phyloP scores from a whole-genome alignment of 202 grass and related monocot genomes.

The Hordeum pubiflorum region DNA sequence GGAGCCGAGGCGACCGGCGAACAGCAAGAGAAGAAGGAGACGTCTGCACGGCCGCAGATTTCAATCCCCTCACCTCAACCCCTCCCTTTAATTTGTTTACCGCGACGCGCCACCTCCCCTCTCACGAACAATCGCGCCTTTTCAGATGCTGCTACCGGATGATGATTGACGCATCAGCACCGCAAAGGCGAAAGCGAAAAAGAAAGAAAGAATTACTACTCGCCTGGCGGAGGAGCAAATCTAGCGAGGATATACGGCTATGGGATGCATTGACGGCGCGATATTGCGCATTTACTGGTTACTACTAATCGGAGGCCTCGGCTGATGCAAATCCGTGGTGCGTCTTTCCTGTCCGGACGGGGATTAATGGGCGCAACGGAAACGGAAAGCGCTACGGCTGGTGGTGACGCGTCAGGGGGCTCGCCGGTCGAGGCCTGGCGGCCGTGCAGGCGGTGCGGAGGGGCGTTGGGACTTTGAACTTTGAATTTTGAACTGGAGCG shows the following conservation, averaged over 20 bases:
- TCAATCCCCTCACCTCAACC: not conserved
- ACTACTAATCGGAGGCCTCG: not conserved
- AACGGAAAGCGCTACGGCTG: not conserved
- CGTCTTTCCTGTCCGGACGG: not conserved
- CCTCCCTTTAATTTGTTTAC: not conserved
- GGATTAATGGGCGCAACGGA: not conserved
- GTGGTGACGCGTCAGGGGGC: not conserved
- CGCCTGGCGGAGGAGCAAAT: not conserved
- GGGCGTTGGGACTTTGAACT: constrained; percentile 20
- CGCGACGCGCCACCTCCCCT: not conserved
- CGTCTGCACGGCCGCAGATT: not conserved
- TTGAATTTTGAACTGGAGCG: constrained; percentile 37
- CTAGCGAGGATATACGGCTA: not conserved
- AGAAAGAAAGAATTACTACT: not conserved
- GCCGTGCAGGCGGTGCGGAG: not conserved
- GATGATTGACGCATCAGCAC: constrained; percentile 34
- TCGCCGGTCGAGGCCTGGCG: constrained; percentile 3
- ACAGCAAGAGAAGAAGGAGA: not conserved
- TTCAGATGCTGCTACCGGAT: not conserved
- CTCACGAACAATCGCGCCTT: not conserved
- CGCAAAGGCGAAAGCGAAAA: not conserved
- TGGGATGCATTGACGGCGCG: not conserved
- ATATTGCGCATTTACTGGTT: not conserved
- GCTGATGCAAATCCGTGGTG: not conserved
- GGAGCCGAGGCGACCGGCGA: not conserved